Percentiles rank a stretch among this genome's conserved stretches.
Conservation (phyloP, 2,329 filamentous ascomycete species). For the Erysiphe pulchra region DNA sequence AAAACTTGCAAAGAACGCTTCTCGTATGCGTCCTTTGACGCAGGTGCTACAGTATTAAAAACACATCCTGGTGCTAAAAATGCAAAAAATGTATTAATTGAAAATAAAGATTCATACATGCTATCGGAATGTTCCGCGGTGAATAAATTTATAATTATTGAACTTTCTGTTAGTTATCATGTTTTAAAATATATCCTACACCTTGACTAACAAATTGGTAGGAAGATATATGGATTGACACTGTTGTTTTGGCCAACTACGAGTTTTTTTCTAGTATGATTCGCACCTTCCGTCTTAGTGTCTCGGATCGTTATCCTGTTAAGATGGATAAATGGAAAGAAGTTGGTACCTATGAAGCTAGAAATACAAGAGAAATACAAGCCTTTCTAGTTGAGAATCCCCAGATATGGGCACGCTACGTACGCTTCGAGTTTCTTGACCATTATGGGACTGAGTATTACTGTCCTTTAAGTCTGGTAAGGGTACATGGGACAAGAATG, state of each 20-base stretch:
- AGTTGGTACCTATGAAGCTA: slow-evolving; percentile 67
- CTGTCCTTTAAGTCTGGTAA: slow-evolving; percentile 70
- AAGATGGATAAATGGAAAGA: slow-evolving; percentile 83
- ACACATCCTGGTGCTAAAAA: slow-evolving; percentile 71
- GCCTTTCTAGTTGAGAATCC: slow-evolving; percentile 86
- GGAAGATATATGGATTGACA: slow-evolving; percentile 56
- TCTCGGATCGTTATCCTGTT: slow-evolving; percentile 82
- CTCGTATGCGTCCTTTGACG: slow-evolving; percentile 94
- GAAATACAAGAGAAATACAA: slow-evolving; percentile 82
- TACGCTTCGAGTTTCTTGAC: slow-evolving; percentile 72
- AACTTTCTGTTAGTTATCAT: slow-evolving; percentile 46
- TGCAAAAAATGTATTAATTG: slow-evolving; percentile 64
- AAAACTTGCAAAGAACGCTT: slow-evolving; percentile 96
- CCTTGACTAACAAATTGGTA: slow-evolving; percentile 5
- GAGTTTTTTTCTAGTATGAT: slow-evolving; percentile 99
- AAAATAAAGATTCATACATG: slow-evolving; percentile 99
- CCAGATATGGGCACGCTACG: slow-evolving; percentile 82
- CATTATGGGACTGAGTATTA: slow-evolving; percentile 96
- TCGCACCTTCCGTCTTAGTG: slow-evolving; percentile 68
- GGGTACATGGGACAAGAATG: slow-evolving; percentile 81
- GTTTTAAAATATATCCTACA: not conserved
- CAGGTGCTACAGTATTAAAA: slow-evolving; percentile 79
- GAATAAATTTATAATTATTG: slow-evolving; percentile 86
- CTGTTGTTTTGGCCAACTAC: slow-evolving; percentile 89
- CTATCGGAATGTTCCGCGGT: slow-evolving; percentile 64